Evolutionary conservation across 2,329 filamentous ascomycete species (phyloP).

Genomic region (Lasiodiplodia sp.): DNA sequence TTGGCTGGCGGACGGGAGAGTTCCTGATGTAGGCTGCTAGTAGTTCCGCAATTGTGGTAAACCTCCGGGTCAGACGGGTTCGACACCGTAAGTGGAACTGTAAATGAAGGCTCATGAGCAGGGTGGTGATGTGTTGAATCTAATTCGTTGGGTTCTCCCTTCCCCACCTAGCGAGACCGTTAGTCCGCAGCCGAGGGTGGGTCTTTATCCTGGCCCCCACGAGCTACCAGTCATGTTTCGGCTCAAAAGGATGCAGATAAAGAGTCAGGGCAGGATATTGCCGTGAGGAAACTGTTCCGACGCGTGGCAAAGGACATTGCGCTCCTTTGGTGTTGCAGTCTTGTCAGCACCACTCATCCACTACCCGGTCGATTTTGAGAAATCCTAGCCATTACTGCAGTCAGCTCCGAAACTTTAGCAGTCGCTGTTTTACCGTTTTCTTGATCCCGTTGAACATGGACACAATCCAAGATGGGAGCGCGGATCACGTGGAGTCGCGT

Average conservation of each 20-base stretch:
- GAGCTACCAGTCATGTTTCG: background rate
- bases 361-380: no score
- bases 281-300: no score
- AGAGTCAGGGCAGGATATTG: background rate
- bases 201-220: background rate
- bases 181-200: background rate
- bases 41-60: background rate
- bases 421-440: background rate
- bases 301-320: no score
- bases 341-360: no score
- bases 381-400: no score
- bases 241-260: background rate
- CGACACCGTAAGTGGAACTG: background rate
- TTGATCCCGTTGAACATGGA: background rate
- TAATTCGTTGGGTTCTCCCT: background rate
- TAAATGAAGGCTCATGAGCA: background rate
- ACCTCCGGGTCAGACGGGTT: background rate
- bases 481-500: background rate
- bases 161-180: background rate
- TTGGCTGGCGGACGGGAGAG: background rate
- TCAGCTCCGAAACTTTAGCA: no score
- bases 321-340: no score
- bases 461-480: background rate
- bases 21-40: background rate
- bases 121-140: background rate